These are phyloP conservation scores for Xerophyta viscosa DNA, from an alignment of 106 monocot genomes.

Conservation along the genomic window DNA sequence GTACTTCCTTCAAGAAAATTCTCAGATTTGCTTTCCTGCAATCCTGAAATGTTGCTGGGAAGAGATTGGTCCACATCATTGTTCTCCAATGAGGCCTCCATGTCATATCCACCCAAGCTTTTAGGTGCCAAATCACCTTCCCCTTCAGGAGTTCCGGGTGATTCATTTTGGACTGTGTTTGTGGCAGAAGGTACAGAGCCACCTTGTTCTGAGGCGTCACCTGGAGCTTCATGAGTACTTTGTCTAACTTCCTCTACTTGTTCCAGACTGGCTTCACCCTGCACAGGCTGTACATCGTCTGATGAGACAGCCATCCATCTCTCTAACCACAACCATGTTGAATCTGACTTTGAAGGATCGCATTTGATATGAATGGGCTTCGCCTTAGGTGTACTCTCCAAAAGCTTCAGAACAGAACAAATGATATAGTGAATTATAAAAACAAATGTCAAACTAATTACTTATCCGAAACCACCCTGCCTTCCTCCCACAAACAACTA, in stretches of 20 bases:
- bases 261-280: constrained; percentile 2
- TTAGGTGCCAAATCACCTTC: constrained; percentile 3
- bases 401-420: constrained; percentile 27
- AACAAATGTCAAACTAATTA: too few species aligned
- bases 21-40: background rate
- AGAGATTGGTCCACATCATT: constrained; percentile 19
- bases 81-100: constrained; percentile 13
- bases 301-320: constrained; percentile 69
- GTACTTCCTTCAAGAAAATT: constrained; percentile 1
- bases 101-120: constrained; percentile 12
- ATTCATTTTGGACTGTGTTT: background rate
- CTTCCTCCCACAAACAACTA: too few species aligned
- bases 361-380: constrained; percentile 54
- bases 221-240: constrained; percentile 2
- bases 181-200: constrained; percentile 5
- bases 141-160: constrained; percentile 3
- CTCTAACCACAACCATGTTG: constrained; percentile 84
- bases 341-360: constrained; percentile 57
- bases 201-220: constrained; percentile 1
- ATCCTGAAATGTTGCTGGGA: constrained; percentile 1
- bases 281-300: constrained; percentile 15
- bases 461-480: too few species aligned
- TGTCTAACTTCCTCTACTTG: constrained; percentile 6
- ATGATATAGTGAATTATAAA: too few species aligned
- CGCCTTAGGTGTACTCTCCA: constrained; percentile 47